A percentile compares a stretch with the other conserved stretches of the same genome.
These are phyloP conservation scores for Telfairia occidentalis DNA, from an alignment of 331 rosid genomes.

Conservation along the genomic window DNA sequence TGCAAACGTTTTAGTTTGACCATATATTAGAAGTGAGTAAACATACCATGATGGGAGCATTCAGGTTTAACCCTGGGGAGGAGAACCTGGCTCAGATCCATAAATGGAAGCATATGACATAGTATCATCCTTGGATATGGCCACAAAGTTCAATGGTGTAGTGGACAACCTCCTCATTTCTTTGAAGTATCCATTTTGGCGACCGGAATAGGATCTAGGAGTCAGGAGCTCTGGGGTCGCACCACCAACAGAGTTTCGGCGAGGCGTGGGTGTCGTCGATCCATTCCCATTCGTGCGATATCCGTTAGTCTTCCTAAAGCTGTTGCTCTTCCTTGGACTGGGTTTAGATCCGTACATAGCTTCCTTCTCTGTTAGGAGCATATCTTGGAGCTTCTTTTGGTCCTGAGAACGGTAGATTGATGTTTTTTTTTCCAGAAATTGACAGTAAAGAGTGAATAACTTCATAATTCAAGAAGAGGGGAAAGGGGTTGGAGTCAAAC, in stretches of 20 bases:
- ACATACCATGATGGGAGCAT: constrained; percentile 1
- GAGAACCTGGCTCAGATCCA: constrained; percentile 88
- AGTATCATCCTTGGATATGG: constrained; percentile 78
- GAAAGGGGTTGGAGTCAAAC: not conserved
- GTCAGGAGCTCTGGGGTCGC: constrained; percentile 68
- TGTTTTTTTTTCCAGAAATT: not conserved
- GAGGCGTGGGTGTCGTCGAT: constrained; percentile 84
- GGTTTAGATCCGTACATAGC: constrained; percentile 83
- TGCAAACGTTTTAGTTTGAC: not conserved
- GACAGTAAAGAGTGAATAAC: not conserved
- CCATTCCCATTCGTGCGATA: constrained; percentile 67
- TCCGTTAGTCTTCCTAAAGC: constrained; percentile 74
- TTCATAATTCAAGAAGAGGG: not conserved
- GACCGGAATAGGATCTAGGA: constrained; percentile 81
- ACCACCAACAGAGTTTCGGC: constrained; percentile 61
- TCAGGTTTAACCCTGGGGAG: constrained; percentile 48
- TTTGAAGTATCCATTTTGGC: constrained; percentile 84
- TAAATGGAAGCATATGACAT: constrained; percentile 75
- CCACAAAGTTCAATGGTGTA: constrained; percentile 80
- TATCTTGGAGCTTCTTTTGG: constrained; percentile 92
- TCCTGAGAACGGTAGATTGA: constrained; percentile 32
- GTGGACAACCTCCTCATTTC: constrained; percentile 81
- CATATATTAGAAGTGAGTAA: not conserved
- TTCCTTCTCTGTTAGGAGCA: constrained; percentile 82
- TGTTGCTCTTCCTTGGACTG: constrained; percentile 76